Conservation (phyloP, 345 rosid genomes). For the Dipteronia dyeriana region DNA sequence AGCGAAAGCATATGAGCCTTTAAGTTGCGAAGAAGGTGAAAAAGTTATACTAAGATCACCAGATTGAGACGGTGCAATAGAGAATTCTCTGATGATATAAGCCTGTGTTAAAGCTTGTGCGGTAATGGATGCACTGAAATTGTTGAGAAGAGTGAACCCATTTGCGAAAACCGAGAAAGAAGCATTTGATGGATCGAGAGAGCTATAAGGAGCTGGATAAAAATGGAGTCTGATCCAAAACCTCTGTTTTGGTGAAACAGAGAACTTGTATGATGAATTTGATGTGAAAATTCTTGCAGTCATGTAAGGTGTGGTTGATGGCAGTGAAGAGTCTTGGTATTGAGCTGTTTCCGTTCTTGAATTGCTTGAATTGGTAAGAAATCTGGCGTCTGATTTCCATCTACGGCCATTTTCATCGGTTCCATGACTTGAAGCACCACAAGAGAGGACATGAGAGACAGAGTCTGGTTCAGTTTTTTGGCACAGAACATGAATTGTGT, state of each 20-base stretch:
- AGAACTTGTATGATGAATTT: constrained; percentile 40
- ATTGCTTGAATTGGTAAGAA: constrained; percentile 27
- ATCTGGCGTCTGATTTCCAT: constrained; percentile 48
- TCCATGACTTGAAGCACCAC: constrained; percentile 39
- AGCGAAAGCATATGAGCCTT: constrained; percentile 47
- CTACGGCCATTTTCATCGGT: constrained; percentile 41
- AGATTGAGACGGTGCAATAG: constrained; percentile 27
- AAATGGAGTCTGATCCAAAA: constrained; percentile 54
- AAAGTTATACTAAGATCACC: constrained; percentile 41
- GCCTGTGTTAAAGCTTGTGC: constrained; percentile 55
- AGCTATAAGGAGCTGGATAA: constrained; percentile 42
- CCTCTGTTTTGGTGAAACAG: constrained; percentile 31
- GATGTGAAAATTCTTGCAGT: constrained; percentile 54
- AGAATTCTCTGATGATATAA: constrained; percentile 44
- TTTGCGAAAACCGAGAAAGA: constrained; percentile 38
- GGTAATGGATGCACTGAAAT: constrained; percentile 55
- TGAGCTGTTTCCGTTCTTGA: constrained; percentile 29
- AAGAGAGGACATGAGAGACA: constrained; percentile 30
- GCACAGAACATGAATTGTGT: constrained; percentile 11
- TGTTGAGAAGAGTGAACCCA: constrained; percentile 47
- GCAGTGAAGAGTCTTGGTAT: constrained; percentile 50
- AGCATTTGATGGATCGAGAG: constrained; percentile 31
- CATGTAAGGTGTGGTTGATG: constrained; percentile 55
- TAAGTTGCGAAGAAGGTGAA: constrained; percentile 28
- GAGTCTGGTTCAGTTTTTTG: constrained; percentile 17